A percentile compares a stretch with the other conserved stretches of the same genome.
These are phyloP conservation scores for Calonectria ilicicola DNA, from an alignment of 2,329 filamentous ascomycete genomes.

Conservation along the genomic window DNA sequence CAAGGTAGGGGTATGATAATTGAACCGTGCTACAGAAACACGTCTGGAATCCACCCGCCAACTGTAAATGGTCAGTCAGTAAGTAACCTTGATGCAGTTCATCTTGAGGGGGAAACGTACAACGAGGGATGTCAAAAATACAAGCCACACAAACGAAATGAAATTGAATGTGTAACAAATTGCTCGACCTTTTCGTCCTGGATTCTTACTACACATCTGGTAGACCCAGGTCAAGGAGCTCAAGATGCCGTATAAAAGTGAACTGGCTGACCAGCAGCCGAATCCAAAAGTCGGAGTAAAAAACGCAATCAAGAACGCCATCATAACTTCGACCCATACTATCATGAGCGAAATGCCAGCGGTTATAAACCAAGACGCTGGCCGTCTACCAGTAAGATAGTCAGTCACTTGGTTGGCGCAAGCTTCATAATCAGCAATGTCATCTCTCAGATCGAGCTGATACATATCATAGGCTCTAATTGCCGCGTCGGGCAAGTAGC, in stretches of 20 bases:
- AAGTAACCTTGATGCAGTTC: background rate
- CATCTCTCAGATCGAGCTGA: background rate
- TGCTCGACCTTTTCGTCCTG: background rate
- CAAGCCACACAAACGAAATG: slow-evolving; percentile 8
- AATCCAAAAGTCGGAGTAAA: slow-evolving; percentile 16
- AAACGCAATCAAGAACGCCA: slow-evolving; percentile 17
- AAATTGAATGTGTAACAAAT: slow-evolving; percentile 9
- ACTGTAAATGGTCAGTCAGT: background rate
- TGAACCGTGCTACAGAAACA: slow-evolving; percentile 17
- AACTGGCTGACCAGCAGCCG: slow-evolving; percentile 6
- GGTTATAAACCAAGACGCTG: slow-evolving; percentile 7
- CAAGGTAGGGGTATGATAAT: slow-evolving; percentile 6
- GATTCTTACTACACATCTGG: background rate
- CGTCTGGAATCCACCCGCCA: slow-evolving; percentile 13
- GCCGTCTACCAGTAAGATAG: slow-evolving; percentile 9
- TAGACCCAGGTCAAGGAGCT: slow-evolving; percentile 14
- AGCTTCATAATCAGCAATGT: slow-evolving; percentile 4
- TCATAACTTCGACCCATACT: slow-evolving; percentile 20
- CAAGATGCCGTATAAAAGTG: slow-evolving; percentile 1
- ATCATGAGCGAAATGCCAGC: background rate
- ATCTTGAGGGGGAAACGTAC: background rate
- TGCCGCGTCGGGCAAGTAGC: background rate
- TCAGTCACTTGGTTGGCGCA: background rate
- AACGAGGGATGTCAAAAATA: slow-evolving; percentile 11
- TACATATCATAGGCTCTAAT: slow-evolving; percentile 1